Evolutionary conservation across 371 early-diverging fungal species (phyloP).

Genomic region (Apophysomyces ossiformis): DNA sequence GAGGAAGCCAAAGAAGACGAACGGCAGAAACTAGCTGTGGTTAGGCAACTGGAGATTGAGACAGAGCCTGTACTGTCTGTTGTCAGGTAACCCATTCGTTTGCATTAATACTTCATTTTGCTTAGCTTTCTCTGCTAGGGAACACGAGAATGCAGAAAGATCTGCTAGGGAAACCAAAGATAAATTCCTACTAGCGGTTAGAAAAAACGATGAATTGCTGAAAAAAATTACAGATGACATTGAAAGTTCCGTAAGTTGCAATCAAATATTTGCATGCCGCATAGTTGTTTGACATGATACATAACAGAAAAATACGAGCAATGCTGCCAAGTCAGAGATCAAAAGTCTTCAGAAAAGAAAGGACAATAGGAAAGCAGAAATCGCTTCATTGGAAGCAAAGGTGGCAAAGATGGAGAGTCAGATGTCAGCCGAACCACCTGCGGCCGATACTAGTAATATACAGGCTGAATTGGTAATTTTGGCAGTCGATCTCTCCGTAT

Average conservation of each 20-base stretch:
- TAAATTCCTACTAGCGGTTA: neutral
- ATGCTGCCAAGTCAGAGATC: constrained; percentile 20
- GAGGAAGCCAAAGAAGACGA: constrained; percentile 56
- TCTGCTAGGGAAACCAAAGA: neutral
- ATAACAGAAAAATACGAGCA: constrained; percentile 23
- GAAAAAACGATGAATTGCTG: neutral
- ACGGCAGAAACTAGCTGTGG: constrained; percentile 28
- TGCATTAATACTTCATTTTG: neutral
- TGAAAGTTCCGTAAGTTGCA: constrained; percentile 20
- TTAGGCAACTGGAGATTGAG: constrained; percentile 43
- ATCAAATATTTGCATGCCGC: neutral
- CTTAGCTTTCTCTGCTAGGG: constrained; percentile 11
- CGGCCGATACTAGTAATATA: constrained; percentile 36
- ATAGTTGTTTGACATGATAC: too few species aligned
- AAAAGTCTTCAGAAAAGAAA: constrained; percentile 40
- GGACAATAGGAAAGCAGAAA: constrained; percentile 37
- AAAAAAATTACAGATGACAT: constrained; percentile 15
- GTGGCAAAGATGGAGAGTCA: constrained; percentile 52
- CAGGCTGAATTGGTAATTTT: constrained; percentile 43
- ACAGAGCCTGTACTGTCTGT: constrained; percentile 44
- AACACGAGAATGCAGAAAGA: constrained; percentile 1
- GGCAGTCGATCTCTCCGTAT: neutral
- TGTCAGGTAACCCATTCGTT: constrained; percentile 27
- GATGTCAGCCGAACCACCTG: constrained; percentile 33
- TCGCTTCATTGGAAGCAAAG: constrained; percentile 44